These are phyloP conservation scores for Pestalotiopsis fici DNA, from an alignment of 2,329 filamentous ascomycete genomes.

Conservation along the genomic window DNA sequence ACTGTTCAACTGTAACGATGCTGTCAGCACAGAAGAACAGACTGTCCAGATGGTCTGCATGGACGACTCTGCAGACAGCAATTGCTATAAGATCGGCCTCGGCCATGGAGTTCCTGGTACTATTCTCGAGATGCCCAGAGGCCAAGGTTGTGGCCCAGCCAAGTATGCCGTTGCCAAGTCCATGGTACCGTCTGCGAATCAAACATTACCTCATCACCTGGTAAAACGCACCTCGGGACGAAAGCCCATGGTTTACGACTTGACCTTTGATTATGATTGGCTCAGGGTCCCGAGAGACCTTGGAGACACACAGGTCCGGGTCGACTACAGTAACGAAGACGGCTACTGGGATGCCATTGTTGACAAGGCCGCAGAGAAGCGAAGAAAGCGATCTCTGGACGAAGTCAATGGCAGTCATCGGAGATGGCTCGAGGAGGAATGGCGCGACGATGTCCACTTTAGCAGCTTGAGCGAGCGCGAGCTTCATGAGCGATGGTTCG, in stretches of 20 bases:
- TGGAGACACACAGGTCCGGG: constrained; percentile 33
- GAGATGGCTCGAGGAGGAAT: too few species aligned
- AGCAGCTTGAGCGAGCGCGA: too few species aligned
- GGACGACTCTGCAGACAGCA: constrained; percentile 30
- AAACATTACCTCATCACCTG: constrained; percentile 22
- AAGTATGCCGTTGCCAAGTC: constrained; percentile 38
- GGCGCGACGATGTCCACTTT: too few species aligned
- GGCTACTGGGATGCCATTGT: constrained; percentile 38
- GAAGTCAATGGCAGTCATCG: too few species aligned
- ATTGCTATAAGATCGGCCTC: constrained; percentile 37
- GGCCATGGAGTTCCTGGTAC: constrained; percentile 37
- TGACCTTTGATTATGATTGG: constrained; percentile 44
- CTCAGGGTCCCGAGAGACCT: constrained; percentile 32
- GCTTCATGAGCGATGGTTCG: too few species aligned
- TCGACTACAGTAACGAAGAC: constrained; percentile 38
- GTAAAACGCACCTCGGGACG: background rate
- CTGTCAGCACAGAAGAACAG: constrained; percentile 24
- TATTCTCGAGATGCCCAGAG: constrained; percentile 39
- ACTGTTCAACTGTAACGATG: constrained; percentile 36
- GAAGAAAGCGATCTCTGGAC: too few species aligned
- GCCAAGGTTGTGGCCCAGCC: constrained; percentile 35
- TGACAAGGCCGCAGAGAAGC: constrained; percentile 17
- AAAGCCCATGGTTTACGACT: constrained; percentile 28
- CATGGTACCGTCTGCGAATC: constrained; percentile 20
- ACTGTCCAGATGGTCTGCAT: constrained; percentile 39